phyloP scores from a whole-genome alignment of 352 stramenopile genomes.

The Plasmopara muralis region DNA sequence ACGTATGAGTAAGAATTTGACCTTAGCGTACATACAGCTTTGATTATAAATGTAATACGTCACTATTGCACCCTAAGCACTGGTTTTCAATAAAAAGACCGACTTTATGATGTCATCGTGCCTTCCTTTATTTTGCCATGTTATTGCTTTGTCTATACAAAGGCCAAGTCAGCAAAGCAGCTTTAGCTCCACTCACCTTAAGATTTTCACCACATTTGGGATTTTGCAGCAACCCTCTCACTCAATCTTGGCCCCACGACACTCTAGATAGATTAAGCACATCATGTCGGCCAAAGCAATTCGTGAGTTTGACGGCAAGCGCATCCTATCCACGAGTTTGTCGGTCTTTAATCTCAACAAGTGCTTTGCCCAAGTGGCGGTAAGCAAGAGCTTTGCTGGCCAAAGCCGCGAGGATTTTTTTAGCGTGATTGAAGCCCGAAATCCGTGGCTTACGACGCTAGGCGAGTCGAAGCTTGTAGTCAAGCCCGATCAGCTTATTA shows the following conservation, averaged over 20 bases:
- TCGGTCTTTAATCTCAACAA: constrained; percentile 67
- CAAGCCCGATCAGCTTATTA: constrained; percentile 98
- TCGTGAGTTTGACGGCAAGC: constrained; percentile 95
- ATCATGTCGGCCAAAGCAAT: constrained; percentile 94
- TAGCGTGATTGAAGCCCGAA: constrained; percentile 51
- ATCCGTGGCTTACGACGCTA: constrained; percentile 78
- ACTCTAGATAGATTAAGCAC: constrained; percentile 3
- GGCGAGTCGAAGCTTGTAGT: constrained; percentile 88
- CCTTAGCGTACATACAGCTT: no score
- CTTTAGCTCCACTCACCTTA: background rate
- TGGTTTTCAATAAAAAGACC: background rate
- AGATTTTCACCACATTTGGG: constrained; percentile 23
- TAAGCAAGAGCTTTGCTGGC: constrained; percentile 29
- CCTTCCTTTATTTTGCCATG: constrained; percentile 6
- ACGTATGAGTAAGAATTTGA: background rate
- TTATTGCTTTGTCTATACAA: constrained; percentile 11
- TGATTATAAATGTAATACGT: no score
- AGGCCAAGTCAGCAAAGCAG: constrained; percentile 11
- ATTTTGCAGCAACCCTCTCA: constrained; percentile 31
- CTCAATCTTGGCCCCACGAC: background rate
- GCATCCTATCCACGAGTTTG: constrained; percentile 83
- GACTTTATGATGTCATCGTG: constrained; percentile 36
- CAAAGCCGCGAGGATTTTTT: constrained; percentile 59
- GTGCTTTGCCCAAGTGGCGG: constrained; percentile 65
- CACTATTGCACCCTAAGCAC: background rate